A percentile compares a stretch with the other conserved stretches of the same genome.
phyloP scores from a whole-genome alignment of 768 basidiomycete species.

The Tricholoma saponaceum region DNA sequence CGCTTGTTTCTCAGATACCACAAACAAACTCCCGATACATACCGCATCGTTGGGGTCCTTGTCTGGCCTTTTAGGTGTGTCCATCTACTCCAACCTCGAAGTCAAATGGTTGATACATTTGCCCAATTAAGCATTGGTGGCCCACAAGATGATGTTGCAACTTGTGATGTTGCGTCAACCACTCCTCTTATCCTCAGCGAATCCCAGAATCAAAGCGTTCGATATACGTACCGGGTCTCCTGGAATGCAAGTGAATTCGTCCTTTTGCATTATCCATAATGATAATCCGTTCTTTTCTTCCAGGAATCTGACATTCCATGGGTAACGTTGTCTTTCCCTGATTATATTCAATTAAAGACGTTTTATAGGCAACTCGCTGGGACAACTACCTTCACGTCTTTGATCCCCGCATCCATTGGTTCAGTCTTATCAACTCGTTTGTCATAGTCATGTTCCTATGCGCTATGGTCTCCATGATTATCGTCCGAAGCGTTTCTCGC shows the following conservation, averaged over 20 bases:
- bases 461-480: constrained; percentile 89
- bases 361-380: constrained; percentile 83
- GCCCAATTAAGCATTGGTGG: constrained; percentile 55
- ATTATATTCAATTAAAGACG: not conserved
- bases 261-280: not conserved
- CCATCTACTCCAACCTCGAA: not conserved
- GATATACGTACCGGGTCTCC: constrained; percentile 84
- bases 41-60: constrained; percentile 88
- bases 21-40: constrained; percentile 57
- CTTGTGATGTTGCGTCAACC: constrained; percentile 45
- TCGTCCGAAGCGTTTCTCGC: constrained; percentile 79
- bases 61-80: constrained; percentile 62
- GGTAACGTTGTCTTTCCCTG: constrained; percentile 35
- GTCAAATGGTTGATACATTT: not conserved
- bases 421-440: constrained; percentile 89
- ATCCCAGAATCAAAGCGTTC: constrained; percentile 53
- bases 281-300: constrained; percentile 1
- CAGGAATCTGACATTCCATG: constrained; percentile 85
- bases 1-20: constrained; percentile 63
- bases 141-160: constrained; percentile 42
- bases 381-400: constrained; percentile 94
- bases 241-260: constrained; percentile 64
- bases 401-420: constrained; percentile 95
- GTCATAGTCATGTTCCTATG: constrained; percentile 91
- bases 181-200: constrained; percentile 60